phyloP scores from a whole-genome alignment of 306 rosid genomes.

The Dalbergia cochinchinensis region DNA sequence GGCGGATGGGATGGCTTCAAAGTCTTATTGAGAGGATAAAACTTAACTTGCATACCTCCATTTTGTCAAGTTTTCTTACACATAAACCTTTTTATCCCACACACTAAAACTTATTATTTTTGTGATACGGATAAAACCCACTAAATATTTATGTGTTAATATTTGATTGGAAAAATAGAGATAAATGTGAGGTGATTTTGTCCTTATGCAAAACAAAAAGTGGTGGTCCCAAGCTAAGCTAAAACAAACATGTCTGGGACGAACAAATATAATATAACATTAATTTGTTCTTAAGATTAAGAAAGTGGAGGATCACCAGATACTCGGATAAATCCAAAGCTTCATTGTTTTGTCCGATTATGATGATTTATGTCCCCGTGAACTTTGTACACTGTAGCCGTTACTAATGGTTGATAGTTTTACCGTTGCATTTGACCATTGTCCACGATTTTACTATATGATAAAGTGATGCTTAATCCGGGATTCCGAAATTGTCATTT shows the following conservation, averaged over 20 bases:
- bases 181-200: too few species aligned
- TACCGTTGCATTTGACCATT: neutral
- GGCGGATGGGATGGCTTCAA: too few species aligned
- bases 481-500: neutral
- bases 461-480: neutral
- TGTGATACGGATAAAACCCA: too few species aligned
- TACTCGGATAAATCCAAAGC: neutral
- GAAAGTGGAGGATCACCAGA: neutral
- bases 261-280: neutral
- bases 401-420: neutral
- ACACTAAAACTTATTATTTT: too few species aligned
- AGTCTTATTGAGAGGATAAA: too few species aligned
- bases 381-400: neutral
- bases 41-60: too few species aligned
- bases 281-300: neutral
- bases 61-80: too few species aligned
- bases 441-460: neutral
- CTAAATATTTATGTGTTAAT: too few species aligned
- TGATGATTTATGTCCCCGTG: neutral
- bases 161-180: too few species aligned
- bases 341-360: neutral
- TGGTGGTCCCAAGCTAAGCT: neutral
- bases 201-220: neutral
- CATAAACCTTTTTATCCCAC: too few species aligned
- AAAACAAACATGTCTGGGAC: neutral